Conservation (phyloP, 2,329 filamentous ascomycete genomes). For the Chaetoscypha palmicola region DNA sequence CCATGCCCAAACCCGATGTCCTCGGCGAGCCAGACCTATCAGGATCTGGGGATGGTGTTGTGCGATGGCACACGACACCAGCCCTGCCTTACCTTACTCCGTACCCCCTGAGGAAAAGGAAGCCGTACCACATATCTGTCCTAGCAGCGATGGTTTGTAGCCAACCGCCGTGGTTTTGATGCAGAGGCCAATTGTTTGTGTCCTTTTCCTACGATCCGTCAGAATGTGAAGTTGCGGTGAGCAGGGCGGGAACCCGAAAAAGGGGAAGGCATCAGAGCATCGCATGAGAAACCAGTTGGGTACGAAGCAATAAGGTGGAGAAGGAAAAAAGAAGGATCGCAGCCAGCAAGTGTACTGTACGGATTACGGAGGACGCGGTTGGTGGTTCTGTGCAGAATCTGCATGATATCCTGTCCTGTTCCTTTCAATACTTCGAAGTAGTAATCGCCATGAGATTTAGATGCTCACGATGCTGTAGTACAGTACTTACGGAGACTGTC, state of each 20-base stretch:
- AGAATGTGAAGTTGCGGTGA: slow-evolving; percentile 26
- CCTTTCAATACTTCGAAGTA: too few relatives aligned
- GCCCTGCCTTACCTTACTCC: neutral
- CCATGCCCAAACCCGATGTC: neutral
- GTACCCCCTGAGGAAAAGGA: neutral
- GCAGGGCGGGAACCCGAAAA: slow-evolving; percentile 2
- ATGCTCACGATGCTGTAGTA: too few relatives aligned
- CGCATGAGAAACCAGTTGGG: neutral
- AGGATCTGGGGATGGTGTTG: neutral
- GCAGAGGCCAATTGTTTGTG: slow-evolving; percentile 17
- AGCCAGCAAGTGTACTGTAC: too few relatives aligned
- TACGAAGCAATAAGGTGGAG: too few relatives aligned
- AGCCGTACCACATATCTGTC: neutral
- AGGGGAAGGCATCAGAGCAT: neutral
- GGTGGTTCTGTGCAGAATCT: too few relatives aligned
- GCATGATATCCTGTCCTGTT: too few relatives aligned
- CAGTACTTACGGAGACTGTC: too few relatives aligned
- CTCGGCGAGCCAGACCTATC: neutral
- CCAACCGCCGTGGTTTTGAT: too few relatives aligned
- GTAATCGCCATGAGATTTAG: too few relatives aligned
- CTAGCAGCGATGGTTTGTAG: neutral
- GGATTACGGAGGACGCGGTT: too few relatives aligned
- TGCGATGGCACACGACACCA: too few relatives aligned
- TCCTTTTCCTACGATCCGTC: slow-evolving; percentile 1
- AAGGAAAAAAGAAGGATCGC: too few relatives aligned